Base-by-base conservation (phyloP, 2,329 filamentous ascomycete genomes). In the Drechslerella coelobrocha region DNA sequence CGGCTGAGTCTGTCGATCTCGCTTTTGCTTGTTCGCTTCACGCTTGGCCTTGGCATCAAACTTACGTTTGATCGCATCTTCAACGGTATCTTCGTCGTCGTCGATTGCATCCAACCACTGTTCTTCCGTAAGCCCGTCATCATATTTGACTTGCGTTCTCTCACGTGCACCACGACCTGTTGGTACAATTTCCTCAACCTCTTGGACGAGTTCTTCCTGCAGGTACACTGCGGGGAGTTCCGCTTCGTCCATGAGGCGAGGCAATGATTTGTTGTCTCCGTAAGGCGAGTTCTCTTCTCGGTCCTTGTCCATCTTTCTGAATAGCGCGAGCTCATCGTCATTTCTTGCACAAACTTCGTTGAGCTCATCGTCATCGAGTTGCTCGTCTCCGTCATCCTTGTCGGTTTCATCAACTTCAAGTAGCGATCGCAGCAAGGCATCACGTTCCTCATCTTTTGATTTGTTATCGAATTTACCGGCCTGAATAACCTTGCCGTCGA, bases 401-500 rank as follows among this genome's bases (percentile, higher is more conserved):
- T 88, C 86, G 37, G 83, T 84, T 77, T 89, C 87, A 2, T 86
- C 87, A 68, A 89, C 89, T 79, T 99, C 94, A 71, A 99, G 83
- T 77, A 99, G 86, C 52, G 95, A 95, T 76, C 94, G 88, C 75
- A 99, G 83, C 86, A 99, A 93, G 45, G 94, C 93, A 77, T 99
- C 94, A 83, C 94, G 91, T 80, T 99, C 94, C 60, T 96, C 96
- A 78, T 97, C 94, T 0, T 94, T 97, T 1, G 94, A 99, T 78
- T 97, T 99, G 82, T 99, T 97, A 76, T 99, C 94, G 81, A 99
- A 99, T 78, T 96, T 95, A 87, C 94, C 94, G 68, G 94, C 94
- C 79, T 99, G 94, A 75, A 99, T 99, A 78, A 99, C 92, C 80
- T 99, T 99, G 82, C 94, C 93, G 78, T 99, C 94, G 89, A 99